These are phyloP conservation scores for Rauvolfia tetraphylla DNA, from an alignment of 257 asterid species.

Conservation along the genomic window DNA sequence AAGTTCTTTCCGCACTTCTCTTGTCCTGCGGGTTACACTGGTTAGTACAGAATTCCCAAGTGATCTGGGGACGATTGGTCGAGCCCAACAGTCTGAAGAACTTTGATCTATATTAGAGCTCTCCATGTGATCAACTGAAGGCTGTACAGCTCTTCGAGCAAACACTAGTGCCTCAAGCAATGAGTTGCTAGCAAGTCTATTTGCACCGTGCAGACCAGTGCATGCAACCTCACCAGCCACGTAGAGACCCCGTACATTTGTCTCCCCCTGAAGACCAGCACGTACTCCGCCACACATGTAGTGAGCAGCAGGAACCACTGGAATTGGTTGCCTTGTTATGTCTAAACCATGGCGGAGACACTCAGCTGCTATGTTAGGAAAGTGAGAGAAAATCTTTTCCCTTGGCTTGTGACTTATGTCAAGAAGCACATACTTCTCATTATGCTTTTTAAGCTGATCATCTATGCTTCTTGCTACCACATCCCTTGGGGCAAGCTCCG, in stretches of 20 bases:
- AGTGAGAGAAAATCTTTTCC: slow-evolving; percentile 69
- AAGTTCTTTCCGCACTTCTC: slow-evolving; percentile 63
- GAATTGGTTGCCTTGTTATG: slow-evolving; percentile 83
- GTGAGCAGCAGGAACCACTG: slow-evolving; percentile 97
- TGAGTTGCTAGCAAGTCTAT: slow-evolving; percentile 93
- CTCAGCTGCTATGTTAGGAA: slow-evolving; percentile 93
- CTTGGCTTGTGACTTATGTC: slow-evolving; percentile 80
- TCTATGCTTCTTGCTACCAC: slow-evolving; percentile 94
- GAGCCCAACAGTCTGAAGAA: slow-evolving; percentile 54
- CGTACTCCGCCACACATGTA: slow-evolving; percentile 99
- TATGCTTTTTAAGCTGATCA: slow-evolving; percentile 84
- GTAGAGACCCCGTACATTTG: slow-evolving; percentile 75
- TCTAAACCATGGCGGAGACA: slow-evolving; percentile 82
- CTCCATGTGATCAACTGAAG: slow-evolving; percentile 68
- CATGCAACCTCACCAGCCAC: slow-evolving; percentile 99
- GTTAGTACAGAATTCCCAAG: slow-evolving; percentile 38
- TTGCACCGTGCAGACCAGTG: slow-evolving; percentile 94
- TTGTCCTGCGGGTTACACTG: slow-evolving; percentile 45
- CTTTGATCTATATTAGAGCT: slow-evolving; percentile 29
- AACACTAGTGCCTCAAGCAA: slow-evolving; percentile 91
- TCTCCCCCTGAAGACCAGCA: slow-evolving; percentile 93
- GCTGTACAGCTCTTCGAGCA: slow-evolving; percentile 86
- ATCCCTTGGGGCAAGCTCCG: slow-evolving; percentile 98
- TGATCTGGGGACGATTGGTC: slow-evolving; percentile 52
- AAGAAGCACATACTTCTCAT: slow-evolving; percentile 81